Conservation (phyloP, 179 eudicot genomes). For the Silene noctiflora region DNA sequence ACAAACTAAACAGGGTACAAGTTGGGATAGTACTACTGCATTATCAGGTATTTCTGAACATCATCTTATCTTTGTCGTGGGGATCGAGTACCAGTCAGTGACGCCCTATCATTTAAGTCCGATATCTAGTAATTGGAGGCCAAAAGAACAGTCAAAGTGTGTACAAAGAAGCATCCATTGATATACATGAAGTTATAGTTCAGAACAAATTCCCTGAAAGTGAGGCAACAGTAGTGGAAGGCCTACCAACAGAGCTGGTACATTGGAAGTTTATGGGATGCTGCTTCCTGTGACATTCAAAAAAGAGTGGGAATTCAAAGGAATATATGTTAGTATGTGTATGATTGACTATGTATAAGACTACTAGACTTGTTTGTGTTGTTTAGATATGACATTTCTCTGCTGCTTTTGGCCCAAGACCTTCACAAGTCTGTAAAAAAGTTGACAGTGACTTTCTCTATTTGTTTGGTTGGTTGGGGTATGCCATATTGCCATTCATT, state of each 20-base stretch:
- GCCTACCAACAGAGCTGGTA: conserved; percentile 14
- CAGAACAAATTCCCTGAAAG: conserved; percentile 8
- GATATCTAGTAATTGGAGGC: too few species aligned
- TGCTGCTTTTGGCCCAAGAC: conserved; percentile 11
- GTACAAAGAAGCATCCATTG: background rate
- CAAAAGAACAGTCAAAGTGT: background rate
- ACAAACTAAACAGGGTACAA: too few species aligned
- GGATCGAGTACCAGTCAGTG: background rate
- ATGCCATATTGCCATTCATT: background rate
- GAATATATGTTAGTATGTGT: conserved; percentile 14
- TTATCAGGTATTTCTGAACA: background rate
- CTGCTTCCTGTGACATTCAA: background rate
- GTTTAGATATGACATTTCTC: conserved; percentile 11
- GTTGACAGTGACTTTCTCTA: background rate
- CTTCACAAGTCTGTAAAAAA: background rate
- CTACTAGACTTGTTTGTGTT: conserved; percentile 14
- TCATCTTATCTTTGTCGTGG: background rate
- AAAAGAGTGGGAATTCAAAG: conserved; percentile 2
- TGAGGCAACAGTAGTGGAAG: conserved; percentile 12
- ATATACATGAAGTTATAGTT: background rate
- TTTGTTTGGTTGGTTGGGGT: conserved; percentile 1
- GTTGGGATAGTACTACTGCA: too few species aligned
- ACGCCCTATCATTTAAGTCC: too few species aligned
- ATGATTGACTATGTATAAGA: conserved; percentile 16
- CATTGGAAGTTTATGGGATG: conserved; percentile 6